Evolutionary conservation across 805 yeast genomes (phyloP), one percentile per base, ranked within the genome.

Genomic region (Lipomyces japonicus): DNA sequence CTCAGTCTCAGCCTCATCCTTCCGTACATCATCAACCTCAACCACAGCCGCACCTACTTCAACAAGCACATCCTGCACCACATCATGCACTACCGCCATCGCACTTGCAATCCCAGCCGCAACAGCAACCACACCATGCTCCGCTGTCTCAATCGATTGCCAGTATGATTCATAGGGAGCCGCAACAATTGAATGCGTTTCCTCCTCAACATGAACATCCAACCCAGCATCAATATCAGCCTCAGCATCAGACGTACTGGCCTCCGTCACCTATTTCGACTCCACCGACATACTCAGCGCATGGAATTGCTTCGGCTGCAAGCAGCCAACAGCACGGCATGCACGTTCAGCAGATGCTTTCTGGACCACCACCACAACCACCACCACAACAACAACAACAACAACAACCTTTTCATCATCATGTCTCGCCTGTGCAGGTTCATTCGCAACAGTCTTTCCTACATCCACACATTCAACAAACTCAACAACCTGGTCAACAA

Each of bases 381-480:
- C 37, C 37, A 34, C n/a, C n/a, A 6, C 37, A 14, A n/a, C n/a
- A 6, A 12, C 19, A 30, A 25, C 41, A 42, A 37, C 35, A 39
- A 21, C 41, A 40, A 12, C 50, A 35, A 3, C 28, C 42, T 16
- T 31, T 26, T 22, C 24, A 12, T 25, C 14, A n/a, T 18, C 39
- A 31, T 18, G 24, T 21, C 14, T 38, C 21, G 36, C 25, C 19
- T 9, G 9, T 10, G 25, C 42, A 38, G 42, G 10, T 19, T 21
- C 42, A 39, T 12, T 28, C 22, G 38, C 37, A 22, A 30, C 45
- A 14, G 10, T 38, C 25, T 21, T 32, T 22, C 14, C 45, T 21
- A 12, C 43, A 19, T 32, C n/a, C 37, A 22, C 31, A 40, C 16
- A 19, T 19, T 28, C 47, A 24, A 39, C 38, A 44, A 14, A 22